Percentiles rank a stretch among this genome's conserved stretches.
Conservation (phyloP, 192 early-diverging fungal species). For the Helicostylum pulchrum region DNA sequence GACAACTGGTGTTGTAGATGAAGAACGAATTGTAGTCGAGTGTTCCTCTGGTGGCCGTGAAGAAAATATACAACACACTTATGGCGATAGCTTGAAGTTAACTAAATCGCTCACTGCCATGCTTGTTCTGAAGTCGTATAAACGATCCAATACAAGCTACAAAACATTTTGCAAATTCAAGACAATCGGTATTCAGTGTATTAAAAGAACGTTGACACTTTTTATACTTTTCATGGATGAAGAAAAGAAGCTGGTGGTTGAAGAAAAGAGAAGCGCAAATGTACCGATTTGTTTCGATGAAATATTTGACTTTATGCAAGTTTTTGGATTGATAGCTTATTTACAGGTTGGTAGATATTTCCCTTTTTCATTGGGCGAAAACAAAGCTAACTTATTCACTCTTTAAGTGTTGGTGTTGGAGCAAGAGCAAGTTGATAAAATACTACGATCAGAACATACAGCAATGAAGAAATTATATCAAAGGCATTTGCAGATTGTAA, state of each 20-base stretch:
- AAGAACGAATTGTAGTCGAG: constrained; percentile 4
- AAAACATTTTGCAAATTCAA: too few species aligned
- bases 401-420: constrained; percentile 7
- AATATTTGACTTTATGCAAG: constrained; percentile 10
- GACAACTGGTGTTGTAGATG: constrained; percentile 9
- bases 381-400: constrained; percentile 7
- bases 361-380: constrained; percentile 9
- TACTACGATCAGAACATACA: background rate
- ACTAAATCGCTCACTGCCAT: too few species aligned
- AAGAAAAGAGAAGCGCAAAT: constrained; percentile 10
- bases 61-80: background rate
- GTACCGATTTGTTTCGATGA: constrained; percentile 6
- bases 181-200: too few species aligned
- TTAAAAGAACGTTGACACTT: too few species aligned
- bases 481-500: constrained; percentile 9
- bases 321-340: constrained; percentile 6
- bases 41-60: constrained; percentile 6
- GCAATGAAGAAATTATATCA: constrained; percentile 9
- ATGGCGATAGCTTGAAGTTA: too few species aligned
- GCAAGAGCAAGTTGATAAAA: constrained; percentile 6
- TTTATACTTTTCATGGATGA: too few species aligned
- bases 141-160: too few species aligned
- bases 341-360: constrained; percentile 6
- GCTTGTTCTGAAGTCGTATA: too few species aligned
- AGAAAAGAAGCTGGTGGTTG: too few species aligned